Conservation (phyloP, 73 alveolate species). For the Paramecium octaurelia region DNA sequence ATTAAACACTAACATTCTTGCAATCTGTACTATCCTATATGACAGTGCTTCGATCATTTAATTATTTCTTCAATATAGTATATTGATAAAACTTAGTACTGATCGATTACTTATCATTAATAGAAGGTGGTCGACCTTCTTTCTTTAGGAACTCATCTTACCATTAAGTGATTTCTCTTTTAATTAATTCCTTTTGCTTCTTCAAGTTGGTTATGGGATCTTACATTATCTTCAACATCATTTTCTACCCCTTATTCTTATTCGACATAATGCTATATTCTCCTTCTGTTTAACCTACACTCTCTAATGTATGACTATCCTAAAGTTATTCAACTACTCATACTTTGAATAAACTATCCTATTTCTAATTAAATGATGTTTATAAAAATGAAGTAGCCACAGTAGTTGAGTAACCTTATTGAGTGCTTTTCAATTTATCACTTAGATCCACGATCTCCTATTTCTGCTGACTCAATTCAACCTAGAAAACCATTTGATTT, state of each 20-base stretch:
- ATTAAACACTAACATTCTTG: background rate
- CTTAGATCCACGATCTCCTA: background rate
- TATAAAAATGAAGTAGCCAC: conserved; percentile 18
- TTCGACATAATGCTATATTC: background rate
- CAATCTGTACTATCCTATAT: background rate
- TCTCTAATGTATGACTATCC: conserved; percentile 16
- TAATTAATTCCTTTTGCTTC: background rate
- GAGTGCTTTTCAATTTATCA: background rate
- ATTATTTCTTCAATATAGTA: background rate
- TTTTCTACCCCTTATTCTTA: background rate
- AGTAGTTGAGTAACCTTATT: background rate
- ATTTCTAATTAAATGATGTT: background rate
- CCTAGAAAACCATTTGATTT: background rate
- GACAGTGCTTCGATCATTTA: background rate
- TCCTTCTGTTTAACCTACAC: background rate
- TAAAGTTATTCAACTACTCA: background rate
- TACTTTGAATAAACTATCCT: conserved; percentile 9
- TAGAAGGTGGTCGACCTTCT: conserved; percentile 14
- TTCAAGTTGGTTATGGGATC: background rate
- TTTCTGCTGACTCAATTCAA: background rate
- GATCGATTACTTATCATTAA: background rate
- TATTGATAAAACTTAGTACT: background rate
- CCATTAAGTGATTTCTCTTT: conserved; percentile 20
- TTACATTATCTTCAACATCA: background rate
- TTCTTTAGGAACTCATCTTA: conserved; percentile 2